A percentile compares a stretch with the other conserved stretches of the same genome.
Conservation (phyloP, 2,329 filamentous ascomycete genomes). For the Apiospora phragmitis region DNA sequence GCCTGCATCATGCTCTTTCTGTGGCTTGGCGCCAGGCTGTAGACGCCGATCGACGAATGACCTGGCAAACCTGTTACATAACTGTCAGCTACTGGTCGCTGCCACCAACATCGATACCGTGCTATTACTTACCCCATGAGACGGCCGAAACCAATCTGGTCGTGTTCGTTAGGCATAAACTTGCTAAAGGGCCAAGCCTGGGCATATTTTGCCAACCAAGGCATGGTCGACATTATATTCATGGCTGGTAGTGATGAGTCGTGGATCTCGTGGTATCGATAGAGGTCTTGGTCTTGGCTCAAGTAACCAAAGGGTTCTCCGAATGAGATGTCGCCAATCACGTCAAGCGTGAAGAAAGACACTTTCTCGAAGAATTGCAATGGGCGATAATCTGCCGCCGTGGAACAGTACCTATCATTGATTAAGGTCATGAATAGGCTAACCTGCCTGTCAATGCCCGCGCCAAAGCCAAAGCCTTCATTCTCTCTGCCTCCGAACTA, state of each 20-base stretch:
- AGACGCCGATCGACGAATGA: conserved; percentile 29
- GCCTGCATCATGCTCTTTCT: conserved; percentile 41
- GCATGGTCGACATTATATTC: conserved; percentile 37
- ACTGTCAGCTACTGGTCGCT: neutral
- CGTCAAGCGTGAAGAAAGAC: conserved; percentile 55
- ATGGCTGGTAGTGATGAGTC: conserved; percentile 40
- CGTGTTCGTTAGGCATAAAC: conserved; percentile 36
- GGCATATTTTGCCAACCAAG: conserved; percentile 35
- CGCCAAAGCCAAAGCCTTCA: conserved; percentile 41
- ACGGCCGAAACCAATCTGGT: conserved; percentile 39
- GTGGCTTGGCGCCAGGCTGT: conserved; percentile 23
- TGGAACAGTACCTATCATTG: conserved; percentile 47
- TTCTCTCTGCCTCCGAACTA: conserved; percentile 54
- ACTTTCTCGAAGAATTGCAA: conserved; percentile 52
- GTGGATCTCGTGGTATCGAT: conserved; percentile 45
- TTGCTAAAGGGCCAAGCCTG: conserved; percentile 38
- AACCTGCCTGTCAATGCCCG: conserved; percentile 41
- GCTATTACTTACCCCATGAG: conserved; percentile 35
- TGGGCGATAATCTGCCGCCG: conserved; percentile 29
- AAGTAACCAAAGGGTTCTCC: conserved; percentile 54
- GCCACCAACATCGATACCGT: neutral
- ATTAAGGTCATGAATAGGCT: conserved; percentile 45
- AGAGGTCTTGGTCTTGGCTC: conserved; percentile 47
- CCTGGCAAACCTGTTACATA: conserved; percentile 24
- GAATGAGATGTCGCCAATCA: conserved; percentile 54